Conservation (phyloP, 2,329 filamentous ascomycete genomes). For the Zalaria obscura region DNA sequence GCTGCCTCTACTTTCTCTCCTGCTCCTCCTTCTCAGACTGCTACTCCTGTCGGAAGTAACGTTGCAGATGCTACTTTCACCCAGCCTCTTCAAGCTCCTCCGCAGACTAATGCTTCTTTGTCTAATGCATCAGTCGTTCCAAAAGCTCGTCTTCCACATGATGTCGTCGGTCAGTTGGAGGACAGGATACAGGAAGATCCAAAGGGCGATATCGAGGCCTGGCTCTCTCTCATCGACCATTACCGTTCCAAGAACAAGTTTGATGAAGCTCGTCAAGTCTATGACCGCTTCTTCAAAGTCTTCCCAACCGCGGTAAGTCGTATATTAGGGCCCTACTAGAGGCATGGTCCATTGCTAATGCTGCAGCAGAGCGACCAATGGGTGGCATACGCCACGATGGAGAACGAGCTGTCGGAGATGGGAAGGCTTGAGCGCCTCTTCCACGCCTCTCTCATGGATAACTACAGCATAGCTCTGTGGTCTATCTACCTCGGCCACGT, state of each 20-base stretch:
- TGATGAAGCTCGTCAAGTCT: slow-evolving; percentile 66
- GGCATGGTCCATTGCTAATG: slow-evolving; percentile 18
- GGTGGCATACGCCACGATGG: slow-evolving; percentile 79
- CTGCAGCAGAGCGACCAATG: slow-evolving; percentile 67
- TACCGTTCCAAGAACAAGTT: slow-evolving; percentile 69
- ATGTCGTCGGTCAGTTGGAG: slow-evolving; percentile 69
- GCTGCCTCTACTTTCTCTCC: slow-evolving; percentile 11
- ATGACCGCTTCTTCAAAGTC: slow-evolving; percentile 72
- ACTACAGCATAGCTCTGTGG: slow-evolving; percentile 80
- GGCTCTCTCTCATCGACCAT: slow-evolving; percentile 76
- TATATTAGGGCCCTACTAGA: no score
- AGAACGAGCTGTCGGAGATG: slow-evolving; percentile 75
- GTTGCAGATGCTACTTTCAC: slow-evolving; percentile 19
- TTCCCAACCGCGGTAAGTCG: slow-evolving; percentile 81
- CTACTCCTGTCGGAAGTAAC: slow-evolving; percentile 16
- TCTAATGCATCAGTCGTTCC: slow-evolving; percentile 15
- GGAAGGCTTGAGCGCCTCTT: slow-evolving; percentile 72
- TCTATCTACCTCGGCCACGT: slow-evolving; percentile 91
- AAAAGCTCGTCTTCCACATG: slow-evolving; percentile 49
- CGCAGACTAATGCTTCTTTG: slow-evolving; percentile 7
- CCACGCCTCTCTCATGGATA: slow-evolving; percentile 59
- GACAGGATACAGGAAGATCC: slow-evolving; percentile 86
- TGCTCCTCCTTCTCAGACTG: slow-evolving; percentile 17
- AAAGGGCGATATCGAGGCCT: slow-evolving; percentile 82
- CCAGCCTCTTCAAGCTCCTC: slow-evolving; percentile 9